Evolutionary conservation across 164 flowering plant species (phyloP).

Genomic region (Sedum album): DNA sequence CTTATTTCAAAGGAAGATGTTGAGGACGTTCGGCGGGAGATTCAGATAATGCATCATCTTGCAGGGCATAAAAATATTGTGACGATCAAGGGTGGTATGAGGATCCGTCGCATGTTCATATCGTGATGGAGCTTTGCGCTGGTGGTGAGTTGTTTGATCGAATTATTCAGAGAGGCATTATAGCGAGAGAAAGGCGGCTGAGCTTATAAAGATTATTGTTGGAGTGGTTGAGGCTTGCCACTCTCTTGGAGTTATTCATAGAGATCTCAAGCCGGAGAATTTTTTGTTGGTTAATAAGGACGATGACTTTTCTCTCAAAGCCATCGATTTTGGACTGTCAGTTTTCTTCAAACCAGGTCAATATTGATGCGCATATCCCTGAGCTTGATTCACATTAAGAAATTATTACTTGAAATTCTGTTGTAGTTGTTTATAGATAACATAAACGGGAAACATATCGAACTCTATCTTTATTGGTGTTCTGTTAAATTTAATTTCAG

Average conservation of each 20-base stretch:
- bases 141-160: constrained; percentile 89
- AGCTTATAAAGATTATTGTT: constrained; percentile 70
- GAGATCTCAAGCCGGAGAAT: constrained; percentile 87
- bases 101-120: constrained; percentile 68
- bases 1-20: constrained; percentile 76
- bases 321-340: constrained; percentile 89
- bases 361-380: neutral
- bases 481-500: neutral
- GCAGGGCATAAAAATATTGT: constrained; percentile 81
- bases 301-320: constrained; percentile 86
- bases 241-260: constrained; percentile 88
- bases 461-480: neutral
- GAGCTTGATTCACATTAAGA: neutral
- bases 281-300: constrained; percentile 80
- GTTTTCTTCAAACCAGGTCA: constrained; percentile 90
- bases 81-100: constrained; percentile 76
- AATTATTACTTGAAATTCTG: neutral
- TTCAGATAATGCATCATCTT: constrained; percentile 94
- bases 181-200: constrained; percentile 85
- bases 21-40: constrained; percentile 85
- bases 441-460: neutral
- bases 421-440: neutral
- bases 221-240: constrained; percentile 89
- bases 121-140: constrained; percentile 77
- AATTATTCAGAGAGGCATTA: constrained; percentile 87